Base-by-base conservation (phyloP, 1,284 basidiomycete genomes). In the Heterobasidion annosum region DNA sequence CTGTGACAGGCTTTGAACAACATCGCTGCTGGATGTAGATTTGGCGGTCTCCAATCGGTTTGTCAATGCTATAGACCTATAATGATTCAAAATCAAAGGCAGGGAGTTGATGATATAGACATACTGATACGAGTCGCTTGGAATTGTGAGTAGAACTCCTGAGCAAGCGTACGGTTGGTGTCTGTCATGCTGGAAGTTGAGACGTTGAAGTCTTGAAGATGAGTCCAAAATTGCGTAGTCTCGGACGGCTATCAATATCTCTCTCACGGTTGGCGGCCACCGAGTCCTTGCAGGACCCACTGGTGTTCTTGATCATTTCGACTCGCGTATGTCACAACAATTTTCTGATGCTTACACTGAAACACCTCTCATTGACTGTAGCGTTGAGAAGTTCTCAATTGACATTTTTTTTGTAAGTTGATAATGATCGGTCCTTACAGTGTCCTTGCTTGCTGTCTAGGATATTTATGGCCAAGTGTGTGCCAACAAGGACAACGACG, bases 111-210 rank as follows among this genome's bases (percentile, higher is more conserved):
- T 40, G n/a, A 7, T 40, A 49, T 53, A 51, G 66, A 34, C 75
- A 66, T 68, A 81, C 79, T 76, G 62, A 69, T 65, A 53, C 71
- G 72, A 48, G 70, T 63, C 3, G 70, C 59, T 59, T 79, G 76
- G 56, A 81, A 81, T 48, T 72, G 63, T 8, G 66, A 54, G 35
- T 74, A 69, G 60, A 79, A 81, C 12, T 65, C 66, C 16, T 75
- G 32, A 70, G 53, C 78, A 74, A 18, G 70, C 61, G 51, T 67
- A 64, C 16, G 33, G 4, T 34, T 33, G 33, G 42, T 13, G 44
- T 50, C 40, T 2, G 34, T 18, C 12, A 48, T 46, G 35, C 0
- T n/a, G 33, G 44, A 18, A 16, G 34, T 3, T 15, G 34, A n/a
- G 9, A 34, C 40, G 13, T 19, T 18, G n/a, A 15, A 19, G 18